phyloP scores from a whole-genome alignment of 495 filamentous ascomycete genomes.

The Elasticomyces elasticus region DNA sequence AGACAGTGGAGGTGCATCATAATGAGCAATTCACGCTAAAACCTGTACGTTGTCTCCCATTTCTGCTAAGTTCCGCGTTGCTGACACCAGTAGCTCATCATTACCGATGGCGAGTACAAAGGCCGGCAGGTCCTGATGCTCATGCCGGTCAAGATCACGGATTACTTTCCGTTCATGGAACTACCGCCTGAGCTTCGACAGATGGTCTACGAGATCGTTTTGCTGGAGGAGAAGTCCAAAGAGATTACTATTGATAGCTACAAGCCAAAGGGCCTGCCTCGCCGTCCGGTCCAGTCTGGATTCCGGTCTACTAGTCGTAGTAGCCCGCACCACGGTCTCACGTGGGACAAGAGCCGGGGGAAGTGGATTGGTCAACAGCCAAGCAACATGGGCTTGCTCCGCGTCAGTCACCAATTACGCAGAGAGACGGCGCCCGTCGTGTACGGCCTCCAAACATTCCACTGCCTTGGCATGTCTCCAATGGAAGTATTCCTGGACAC shows the following conservation, averaged over 20 bases:
- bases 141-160: background rate
- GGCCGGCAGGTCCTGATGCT: constrained; percentile 13
- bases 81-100: constrained; percentile 1
- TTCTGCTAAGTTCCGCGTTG: background rate
- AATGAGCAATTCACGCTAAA: constrained; percentile 8
- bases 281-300: constrained; percentile 1
- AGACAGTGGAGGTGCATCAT: constrained; percentile 1
- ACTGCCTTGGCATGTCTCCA: background rate
- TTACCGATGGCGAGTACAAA: constrained; percentile 12
- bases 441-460: constrained; percentile 18
- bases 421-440: constrained; percentile 14
- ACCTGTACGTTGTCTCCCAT: constrained; percentile 8
- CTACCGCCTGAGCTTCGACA: constrained; percentile 13
- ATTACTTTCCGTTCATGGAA: constrained; percentile 17
- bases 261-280: background rate
- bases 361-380: constrained; percentile 4
- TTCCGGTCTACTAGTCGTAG: background rate
- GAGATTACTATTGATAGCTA: background rate
- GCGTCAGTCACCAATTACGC: constrained; percentile 12
- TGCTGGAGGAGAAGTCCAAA: background rate
- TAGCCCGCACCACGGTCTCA: background rate
- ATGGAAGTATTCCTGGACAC: constrained; percentile 1
- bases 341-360: background rate
- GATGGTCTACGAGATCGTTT: constrained; percentile 15
- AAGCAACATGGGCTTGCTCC: constrained; percentile 11